Conservation (phyloP, 305 asterid genomes). For the Fraxinus floribunda region DNA sequence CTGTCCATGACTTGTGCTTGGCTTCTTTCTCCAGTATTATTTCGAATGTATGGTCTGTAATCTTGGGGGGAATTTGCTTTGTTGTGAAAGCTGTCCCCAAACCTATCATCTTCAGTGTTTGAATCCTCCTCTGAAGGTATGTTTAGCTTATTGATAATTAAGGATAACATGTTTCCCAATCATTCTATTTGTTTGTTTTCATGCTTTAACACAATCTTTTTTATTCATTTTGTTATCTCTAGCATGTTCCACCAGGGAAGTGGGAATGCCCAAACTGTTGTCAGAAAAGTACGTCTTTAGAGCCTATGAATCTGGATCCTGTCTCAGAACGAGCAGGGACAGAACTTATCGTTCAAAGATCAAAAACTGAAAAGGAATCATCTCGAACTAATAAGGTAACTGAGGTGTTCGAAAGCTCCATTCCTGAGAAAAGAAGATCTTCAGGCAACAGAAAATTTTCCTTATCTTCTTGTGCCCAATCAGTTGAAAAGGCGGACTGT, state of each 20-base stretch:
- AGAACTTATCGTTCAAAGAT: slow-evolving; percentile 51
- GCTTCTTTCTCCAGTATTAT: slow-evolving; percentile 56
- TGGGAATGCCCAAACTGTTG: slow-evolving; percentile 82
- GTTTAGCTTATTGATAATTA: slow-evolving; percentile 11
- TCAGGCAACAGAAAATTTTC: slow-evolving; percentile 51
- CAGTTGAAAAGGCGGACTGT: slow-evolving; percentile 40
- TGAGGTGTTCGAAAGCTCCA: slow-evolving; percentile 40
- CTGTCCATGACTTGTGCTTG: slow-evolving; percentile 22
- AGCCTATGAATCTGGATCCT: slow-evolving; percentile 44
- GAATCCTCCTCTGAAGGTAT: slow-evolving; percentile 67
- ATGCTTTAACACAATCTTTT: slow-evolving; percentile 17
- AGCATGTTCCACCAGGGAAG: slow-evolving; percentile 71
- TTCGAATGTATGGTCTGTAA: slow-evolving; percentile 80
- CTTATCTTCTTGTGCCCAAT: slow-evolving; percentile 33
- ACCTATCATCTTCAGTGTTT: slow-evolving; percentile 60
- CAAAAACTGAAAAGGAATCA: slow-evolving; percentile 49
- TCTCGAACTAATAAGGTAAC: slow-evolving; percentile 46
- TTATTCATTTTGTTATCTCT: slow-evolving; percentile 23
- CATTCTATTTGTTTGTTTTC: slow-evolving; percentile 24
- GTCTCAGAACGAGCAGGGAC: slow-evolving; percentile 62
- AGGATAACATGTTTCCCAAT: not conserved
- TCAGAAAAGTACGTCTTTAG: slow-evolving; percentile 38
- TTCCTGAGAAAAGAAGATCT: slow-evolving; percentile 50
- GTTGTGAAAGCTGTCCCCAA: slow-evolving; percentile 58
- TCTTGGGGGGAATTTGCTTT: slow-evolving; percentile 63